Conservation (phyloP, 2,329 filamentous ascomycete genomes). For the Stagonosporopsis cucurbitacearum region DNA sequence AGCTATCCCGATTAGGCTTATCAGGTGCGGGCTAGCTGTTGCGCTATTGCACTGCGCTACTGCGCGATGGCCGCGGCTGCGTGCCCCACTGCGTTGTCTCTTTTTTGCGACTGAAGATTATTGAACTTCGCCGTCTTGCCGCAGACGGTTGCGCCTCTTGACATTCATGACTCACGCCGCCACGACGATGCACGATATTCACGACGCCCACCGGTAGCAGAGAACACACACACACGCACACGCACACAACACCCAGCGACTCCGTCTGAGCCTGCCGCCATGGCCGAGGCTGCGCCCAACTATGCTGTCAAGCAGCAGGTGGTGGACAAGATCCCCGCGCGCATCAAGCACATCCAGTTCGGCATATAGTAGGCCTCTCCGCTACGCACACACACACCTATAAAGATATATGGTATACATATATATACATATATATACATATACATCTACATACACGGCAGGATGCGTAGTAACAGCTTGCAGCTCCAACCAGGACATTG, state of each 20-base stretch:
- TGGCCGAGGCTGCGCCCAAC: constrained; percentile 32
- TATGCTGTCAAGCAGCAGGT: constrained; percentile 79
- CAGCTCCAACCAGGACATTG: constrained; percentile 90
- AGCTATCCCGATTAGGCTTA: constrained; percentile 21
- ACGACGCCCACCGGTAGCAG: constrained; percentile 26
- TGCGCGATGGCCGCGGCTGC: constrained; percentile 19
- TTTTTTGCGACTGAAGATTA: constrained; percentile 25
- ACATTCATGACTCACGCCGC: constrained; percentile 34
- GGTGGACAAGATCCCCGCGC: constrained; percentile 85
- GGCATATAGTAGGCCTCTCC: constrained; percentile 73
- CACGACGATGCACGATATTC: constrained; percentile 26
- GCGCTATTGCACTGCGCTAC: constrained; percentile 10
- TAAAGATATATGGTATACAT: too few relatives aligned
- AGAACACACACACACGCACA: not conserved
- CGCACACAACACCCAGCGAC: not conserved
- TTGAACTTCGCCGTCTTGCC: not conserved
- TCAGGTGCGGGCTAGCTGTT: constrained; percentile 16
- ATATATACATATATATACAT: too few relatives aligned
- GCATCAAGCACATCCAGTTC: constrained; percentile 92
- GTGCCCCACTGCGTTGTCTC: constrained; percentile 29
- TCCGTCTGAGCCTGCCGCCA: constrained; percentile 15
- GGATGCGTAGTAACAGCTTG: constrained; percentile 24
- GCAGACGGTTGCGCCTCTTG: constrained; percentile 12
- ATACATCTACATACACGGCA: constrained; percentile 2
- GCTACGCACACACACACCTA: constrained; percentile 2